A percentile compares a stretch with the other conserved stretches of the same genome.
Conservation (phyloP, 768 basidiomycete species). For the Ramaria rubella region DNA sequence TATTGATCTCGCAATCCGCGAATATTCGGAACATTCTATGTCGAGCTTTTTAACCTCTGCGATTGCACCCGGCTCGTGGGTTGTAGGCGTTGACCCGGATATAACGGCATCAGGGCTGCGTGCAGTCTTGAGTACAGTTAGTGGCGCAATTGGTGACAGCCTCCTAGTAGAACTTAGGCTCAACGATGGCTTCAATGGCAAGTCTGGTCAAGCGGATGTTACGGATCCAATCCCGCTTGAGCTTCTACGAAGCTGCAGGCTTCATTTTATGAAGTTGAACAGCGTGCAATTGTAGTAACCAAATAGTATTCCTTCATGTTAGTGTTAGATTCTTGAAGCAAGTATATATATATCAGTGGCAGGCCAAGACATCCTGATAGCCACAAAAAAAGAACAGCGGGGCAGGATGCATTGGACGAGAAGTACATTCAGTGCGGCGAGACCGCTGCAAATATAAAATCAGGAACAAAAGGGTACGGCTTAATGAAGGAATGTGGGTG, state of each 20-base stretch:
- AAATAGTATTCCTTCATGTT: too few species aligned
- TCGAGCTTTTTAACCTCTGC: constrained; percentile 79
- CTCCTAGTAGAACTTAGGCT: constrained; percentile 71
- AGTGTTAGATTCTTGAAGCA: too few species aligned
- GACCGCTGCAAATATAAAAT: constrained; percentile 4
- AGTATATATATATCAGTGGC: too few species aligned
- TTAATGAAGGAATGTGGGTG: constrained; percentile 8
- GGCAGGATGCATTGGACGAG: not conserved
- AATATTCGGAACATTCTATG: constrained; percentile 94
- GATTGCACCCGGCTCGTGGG: constrained; percentile 75
- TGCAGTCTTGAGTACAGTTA: constrained; percentile 84
- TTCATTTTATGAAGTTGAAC: constrained; percentile 78
- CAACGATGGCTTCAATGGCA: constrained; percentile 63
- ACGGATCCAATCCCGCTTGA: constrained; percentile 70
- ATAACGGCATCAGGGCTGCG: constrained; percentile 88
- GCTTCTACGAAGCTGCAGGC: constrained; percentile 68
- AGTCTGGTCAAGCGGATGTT: constrained; percentile 65
- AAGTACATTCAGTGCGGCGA: not conserved
- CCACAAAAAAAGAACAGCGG: not conserved
- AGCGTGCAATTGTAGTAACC: too few species aligned
- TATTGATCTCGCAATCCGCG: constrained; percentile 77
- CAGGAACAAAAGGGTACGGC: not conserved
- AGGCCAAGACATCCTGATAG: too few species aligned
- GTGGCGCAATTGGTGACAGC: constrained; percentile 67
- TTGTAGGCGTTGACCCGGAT: constrained; percentile 87